Evolutionary conservation across 805 yeast genomes (phyloP), one percentile per base, ranked within the genome.

Genomic region (Metschnikowia lochheadii): DNA sequence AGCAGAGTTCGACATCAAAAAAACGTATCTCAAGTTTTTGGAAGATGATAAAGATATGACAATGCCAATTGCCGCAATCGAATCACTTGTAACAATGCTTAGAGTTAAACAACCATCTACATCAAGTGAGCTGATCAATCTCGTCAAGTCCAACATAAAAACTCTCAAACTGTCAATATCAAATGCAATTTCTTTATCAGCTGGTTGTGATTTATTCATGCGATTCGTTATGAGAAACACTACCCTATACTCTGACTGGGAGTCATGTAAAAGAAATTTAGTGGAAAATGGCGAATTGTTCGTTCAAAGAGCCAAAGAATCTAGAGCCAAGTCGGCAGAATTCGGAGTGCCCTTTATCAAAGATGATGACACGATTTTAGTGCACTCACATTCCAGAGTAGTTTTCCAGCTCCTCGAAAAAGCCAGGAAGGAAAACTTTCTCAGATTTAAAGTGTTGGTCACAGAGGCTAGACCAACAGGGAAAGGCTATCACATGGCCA

Each of bases 31-130:
- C 51, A 79, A 80, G 64, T 90, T 89, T 66, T 75, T 94, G 55
- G 82, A 80, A 58, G 96, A 90, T 46, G 97, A 94, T 69, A 78
- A 88, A n/a, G 98, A 94, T 50, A 88, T 94, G 83, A 91, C 99
- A 5, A 94, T 91, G 97, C 99, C 99, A 1, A 89, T 94, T 33
- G 99, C 99, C 40, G 99, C 99, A 34, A 94, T 94, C 62, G 98
- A 94, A 72, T 83, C 96, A 11, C 75, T 94, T 41, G 96, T 94
- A 26, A 87, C 94, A 7, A 79, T 94, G 69, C 70, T 92, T 29
- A 79, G 84, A 56, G 82, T 84, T 44, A 85, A 89, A 59, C 90
- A 89, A 65, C 97, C 99, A 6, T 79, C 89, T 8, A 94, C 99
- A 0, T 89, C 96, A 1, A 88, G 97, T 2, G 99, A 94, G 65